Conservation (phyloP, 2,329 filamentous ascomycete genomes). For the Trichoderma koningii region DNA sequence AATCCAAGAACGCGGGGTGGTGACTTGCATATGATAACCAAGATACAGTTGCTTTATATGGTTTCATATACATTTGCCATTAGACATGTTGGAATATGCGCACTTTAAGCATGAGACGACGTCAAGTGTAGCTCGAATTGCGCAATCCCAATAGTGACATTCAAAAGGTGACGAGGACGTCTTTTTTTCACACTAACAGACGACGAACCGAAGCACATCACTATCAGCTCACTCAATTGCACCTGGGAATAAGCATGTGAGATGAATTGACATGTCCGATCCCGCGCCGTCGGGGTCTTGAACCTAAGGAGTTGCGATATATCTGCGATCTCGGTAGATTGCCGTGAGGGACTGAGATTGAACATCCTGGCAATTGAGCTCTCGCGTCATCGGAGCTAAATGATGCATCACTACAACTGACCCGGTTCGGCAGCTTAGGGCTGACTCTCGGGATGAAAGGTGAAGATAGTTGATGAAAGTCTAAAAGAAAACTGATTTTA, state of each 20-base stretch:
- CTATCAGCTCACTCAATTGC: neutral
- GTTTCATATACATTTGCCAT: neutral
- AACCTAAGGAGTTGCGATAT: slow-evolving; percentile 5
- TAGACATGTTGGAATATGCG: neutral
- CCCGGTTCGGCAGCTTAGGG: neutral
- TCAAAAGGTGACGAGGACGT: neutral
- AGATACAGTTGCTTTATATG: slow-evolving; percentile 8
- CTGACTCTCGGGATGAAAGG: neutral
- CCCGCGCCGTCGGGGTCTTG: neutral
- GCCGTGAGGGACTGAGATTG: neutral
- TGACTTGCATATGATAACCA: neutral
- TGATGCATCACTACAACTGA: slow-evolving; percentile 19
- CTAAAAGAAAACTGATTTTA: neutral
- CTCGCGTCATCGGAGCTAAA: slow-evolving; percentile 29
- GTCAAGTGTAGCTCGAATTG: slow-evolving; percentile 11
- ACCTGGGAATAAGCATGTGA: slow-evolving; percentile 7
- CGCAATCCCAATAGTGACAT: slow-evolving; percentile 22
- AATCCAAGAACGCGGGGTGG: slow-evolving; percentile 2
- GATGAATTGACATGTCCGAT: neutral
- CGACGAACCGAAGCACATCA: neutral
- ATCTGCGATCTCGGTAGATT: slow-evolving; percentile 1
- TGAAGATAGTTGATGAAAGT: neutral
- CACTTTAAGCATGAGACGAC: neutral
- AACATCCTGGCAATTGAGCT: neutral
- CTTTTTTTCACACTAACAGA: neutral